These are phyloP conservation scores for Chalaropsis thielavioides DNA, from an alignment of 2,329 filamentous ascomycete genomes.

Conservation along the genomic window DNA sequence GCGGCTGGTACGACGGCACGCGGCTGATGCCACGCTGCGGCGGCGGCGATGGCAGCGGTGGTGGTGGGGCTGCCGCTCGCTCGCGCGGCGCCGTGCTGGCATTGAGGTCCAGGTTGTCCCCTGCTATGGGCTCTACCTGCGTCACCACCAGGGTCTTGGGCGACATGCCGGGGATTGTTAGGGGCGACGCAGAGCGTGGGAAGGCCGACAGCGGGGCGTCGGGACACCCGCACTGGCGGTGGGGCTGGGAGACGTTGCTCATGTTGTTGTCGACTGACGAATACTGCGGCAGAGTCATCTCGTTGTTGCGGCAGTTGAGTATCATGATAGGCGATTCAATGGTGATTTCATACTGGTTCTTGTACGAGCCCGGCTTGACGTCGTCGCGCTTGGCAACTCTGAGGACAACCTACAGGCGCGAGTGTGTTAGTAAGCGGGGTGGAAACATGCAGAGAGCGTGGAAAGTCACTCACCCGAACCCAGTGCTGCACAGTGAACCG, in stretches of 20 bases:
- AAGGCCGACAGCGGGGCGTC: conserved; percentile 25
- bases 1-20: conserved; percentile 74
- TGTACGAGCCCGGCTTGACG: conserved; percentile 53
- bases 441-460: neutral
- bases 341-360: conserved; percentile 87
- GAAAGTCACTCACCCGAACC: conserved; percentile 58
- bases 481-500: conserved; percentile 91
- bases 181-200: neutral
- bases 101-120: neutral
- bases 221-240: conserved; percentile 40
- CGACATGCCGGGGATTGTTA: neutral
- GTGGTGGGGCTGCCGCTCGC: neutral
- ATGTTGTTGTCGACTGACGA: conserved; percentile 36
- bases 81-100: neutral
- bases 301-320: conserved; percentile 84
- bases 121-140: neutral
- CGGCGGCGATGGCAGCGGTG: neutral
- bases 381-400: conserved; percentile 73
- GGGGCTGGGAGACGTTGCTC: conserved; percentile 34
- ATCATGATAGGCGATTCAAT: conserved; percentile 93
- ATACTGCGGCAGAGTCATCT: conserved; percentile 75
- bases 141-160: conserved; percentile 7
- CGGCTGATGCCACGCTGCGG: conserved; percentile 42
- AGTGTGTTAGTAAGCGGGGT: neutral
- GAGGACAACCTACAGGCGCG: conserved; percentile 60